A percentile compares a stretch with the other conserved stretches of the same genome.
Evolutionary conservation across 2,329 filamentous ascomycete species (phyloP).

Genomic region (Cladorrhinum sp.): DNA sequence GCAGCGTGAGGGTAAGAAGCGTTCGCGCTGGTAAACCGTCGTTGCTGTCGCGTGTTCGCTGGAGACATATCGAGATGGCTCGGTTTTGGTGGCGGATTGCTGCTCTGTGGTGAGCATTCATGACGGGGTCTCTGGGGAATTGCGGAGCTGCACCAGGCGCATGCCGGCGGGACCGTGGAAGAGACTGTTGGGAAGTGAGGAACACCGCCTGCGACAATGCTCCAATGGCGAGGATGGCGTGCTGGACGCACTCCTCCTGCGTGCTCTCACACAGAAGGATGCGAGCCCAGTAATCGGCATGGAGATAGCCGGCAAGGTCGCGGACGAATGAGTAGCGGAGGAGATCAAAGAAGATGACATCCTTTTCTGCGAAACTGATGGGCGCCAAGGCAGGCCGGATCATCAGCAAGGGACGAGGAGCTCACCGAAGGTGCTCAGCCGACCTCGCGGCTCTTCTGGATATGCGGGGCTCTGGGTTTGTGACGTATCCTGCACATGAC

Average conservation of each 20-base stretch:
- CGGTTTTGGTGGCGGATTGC: constrained; percentile 11
- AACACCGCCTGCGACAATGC: constrained; percentile 22
- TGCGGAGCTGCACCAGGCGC: too few relatives aligned
- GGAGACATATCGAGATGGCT: constrained; percentile 6
- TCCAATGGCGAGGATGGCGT: constrained; percentile 25
- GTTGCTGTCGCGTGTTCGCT: background rate
- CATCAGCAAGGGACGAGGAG: constrained; percentile 3
- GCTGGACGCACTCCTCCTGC: constrained; percentile 20
- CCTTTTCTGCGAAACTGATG: background rate
- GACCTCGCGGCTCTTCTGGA: background rate
- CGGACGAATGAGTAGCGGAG: constrained; percentile 21
- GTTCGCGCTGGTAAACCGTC: background rate
- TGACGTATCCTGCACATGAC: constrained; percentile 13
- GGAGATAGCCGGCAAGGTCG: constrained; percentile 22
- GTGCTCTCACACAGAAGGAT: constrained; percentile 23
- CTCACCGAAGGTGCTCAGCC: background rate
- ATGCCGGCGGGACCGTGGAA: too few relatives aligned
- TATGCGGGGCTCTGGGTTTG: background rate
- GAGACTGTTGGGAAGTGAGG: background rate
- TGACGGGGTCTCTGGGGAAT: background rate
- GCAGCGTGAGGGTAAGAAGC: constrained; percentile 4
- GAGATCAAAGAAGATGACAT: constrained; percentile 24
- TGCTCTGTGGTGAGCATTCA: background rate
- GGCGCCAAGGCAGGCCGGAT: constrained; percentile 4
- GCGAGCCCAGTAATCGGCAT: constrained; percentile 26